Conservation (phyloP, 2,329 filamentous ascomycete genomes). For the Ophiostoma himal-ulmi region DNA sequence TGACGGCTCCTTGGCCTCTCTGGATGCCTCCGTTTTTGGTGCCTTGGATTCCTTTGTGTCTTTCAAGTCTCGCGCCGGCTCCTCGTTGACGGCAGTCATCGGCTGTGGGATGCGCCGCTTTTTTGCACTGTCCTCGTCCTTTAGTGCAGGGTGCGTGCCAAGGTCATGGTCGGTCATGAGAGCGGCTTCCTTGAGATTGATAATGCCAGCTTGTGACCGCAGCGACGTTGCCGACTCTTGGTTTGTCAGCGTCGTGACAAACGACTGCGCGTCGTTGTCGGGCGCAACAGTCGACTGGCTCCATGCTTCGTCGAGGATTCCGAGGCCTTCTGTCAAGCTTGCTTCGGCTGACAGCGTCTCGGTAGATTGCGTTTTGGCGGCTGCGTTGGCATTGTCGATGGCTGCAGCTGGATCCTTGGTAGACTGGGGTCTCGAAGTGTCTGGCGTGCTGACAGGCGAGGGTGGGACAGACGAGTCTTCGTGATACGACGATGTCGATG, state of each 20-base stretch:
- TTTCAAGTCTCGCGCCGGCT: too few relatives aligned
- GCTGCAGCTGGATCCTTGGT: slow-evolving; percentile 32
- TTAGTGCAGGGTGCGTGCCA: slow-evolving; percentile 16
- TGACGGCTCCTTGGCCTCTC: background rate
- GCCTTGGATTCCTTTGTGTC: too few relatives aligned
- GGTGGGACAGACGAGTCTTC: slow-evolving; percentile 35
- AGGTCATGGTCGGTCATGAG: slow-evolving; percentile 8
- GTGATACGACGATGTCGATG: slow-evolving; percentile 40
- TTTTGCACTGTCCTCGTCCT: background rate
- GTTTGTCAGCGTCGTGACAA: slow-evolving; percentile 28
- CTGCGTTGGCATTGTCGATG: slow-evolving; percentile 23
- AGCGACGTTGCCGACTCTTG: slow-evolving; percentile 19
- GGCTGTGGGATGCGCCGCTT: background rate
- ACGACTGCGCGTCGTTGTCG: slow-evolving; percentile 30
- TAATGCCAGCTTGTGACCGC: slow-evolving; percentile 5
- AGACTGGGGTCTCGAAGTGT: slow-evolving; percentile 41
- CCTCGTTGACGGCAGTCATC: background rate
- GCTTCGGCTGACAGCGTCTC: background rate
- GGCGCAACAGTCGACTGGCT: slow-evolving; percentile 28
- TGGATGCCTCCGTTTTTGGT: too few relatives aligned
- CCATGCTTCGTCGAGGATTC: slow-evolving; percentile 28
- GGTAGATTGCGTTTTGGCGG: background rate
- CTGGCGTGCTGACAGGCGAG: slow-evolving; percentile 38
- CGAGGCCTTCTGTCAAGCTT: background rate
- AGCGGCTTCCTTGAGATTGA: slow-evolving; percentile 15